Percentiles rank a stretch among this genome's conserved stretches.
Conservation (phyloP, 345 rosid species). For the Gynandropsis gynandra region DNA sequence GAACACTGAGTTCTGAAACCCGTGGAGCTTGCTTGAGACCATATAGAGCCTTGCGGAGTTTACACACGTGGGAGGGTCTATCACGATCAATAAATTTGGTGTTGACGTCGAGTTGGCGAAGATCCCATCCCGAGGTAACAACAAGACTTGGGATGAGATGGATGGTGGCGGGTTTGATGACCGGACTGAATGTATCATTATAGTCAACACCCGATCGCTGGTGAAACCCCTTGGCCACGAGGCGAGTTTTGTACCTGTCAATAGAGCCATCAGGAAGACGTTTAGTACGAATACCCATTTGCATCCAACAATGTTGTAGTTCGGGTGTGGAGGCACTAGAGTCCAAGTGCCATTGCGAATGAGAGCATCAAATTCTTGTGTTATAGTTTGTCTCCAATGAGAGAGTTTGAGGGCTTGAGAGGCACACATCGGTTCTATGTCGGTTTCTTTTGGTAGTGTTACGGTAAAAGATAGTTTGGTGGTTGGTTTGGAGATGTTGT, state of each 20-base stretch:
- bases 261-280: not conserved
- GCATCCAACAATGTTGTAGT: not conserved
- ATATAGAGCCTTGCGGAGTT: not conserved
- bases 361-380: too few relatives aligned
- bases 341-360: too few relatives aligned
- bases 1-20: not conserved
- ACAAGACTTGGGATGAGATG: not conserved
- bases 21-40: slow-evolving; percentile 5
- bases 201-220: not conserved
- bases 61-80: not conserved
- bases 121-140: not conserved
- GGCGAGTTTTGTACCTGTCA: not conserved
- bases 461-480: not conserved
- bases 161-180: not conserved
- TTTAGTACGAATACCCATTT: not conserved
- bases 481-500: not conserved
- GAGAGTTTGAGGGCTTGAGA: not conserved
- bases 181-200: not conserved
- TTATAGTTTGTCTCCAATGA: too few relatives aligned
- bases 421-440: not conserved
- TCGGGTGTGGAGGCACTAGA: not conserved
- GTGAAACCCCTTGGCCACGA: not conserved
- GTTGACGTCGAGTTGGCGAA: not conserved
- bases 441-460: not conserved
- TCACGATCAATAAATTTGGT: not conserved